Conservation (phyloP, 768 basidiomycete species). For the Suillus decipiens region DNA sequence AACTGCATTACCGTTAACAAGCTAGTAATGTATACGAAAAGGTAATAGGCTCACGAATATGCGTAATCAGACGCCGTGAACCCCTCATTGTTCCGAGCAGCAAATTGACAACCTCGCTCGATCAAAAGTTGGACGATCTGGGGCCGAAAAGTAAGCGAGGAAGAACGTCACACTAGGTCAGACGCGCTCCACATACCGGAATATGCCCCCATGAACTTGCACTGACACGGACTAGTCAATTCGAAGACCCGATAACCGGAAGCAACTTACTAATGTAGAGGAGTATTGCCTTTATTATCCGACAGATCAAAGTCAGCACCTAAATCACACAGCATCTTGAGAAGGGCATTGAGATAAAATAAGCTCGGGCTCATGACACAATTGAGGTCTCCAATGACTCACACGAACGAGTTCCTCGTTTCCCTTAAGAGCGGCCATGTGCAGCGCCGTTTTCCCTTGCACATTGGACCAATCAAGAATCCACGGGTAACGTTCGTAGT, state of each 20-base stretch:
- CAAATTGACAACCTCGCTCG: slow-evolving; percentile 83
- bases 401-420: slow-evolving; percentile 89
- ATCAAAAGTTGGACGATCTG: slow-evolving; percentile 85
- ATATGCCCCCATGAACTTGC: slow-evolving; percentile 89
- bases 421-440: slow-evolving; percentile 85
- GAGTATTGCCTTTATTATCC: slow-evolving; percentile 90
- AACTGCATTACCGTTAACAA: slow-evolving; percentile 42
- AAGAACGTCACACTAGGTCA: slow-evolving; percentile 8
- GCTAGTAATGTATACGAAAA: not conserved
- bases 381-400: slow-evolving; percentile 32
- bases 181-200: slow-evolving; percentile 49
- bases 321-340: slow-evolving; percentile 86
- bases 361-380: slow-evolving; percentile 11
- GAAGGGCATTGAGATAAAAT: slow-evolving; percentile 19
- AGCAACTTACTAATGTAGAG: slow-evolving; percentile 82
- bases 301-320: slow-evolving; percentile 89
- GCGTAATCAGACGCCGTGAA: slow-evolving; percentile 94
- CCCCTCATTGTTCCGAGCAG: slow-evolving; percentile 84
- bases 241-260: slow-evolving; percentile 9
- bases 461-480: slow-evolving; percentile 92
- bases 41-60: slow-evolving; percentile 41
- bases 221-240: slow-evolving; percentile 39
- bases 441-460: slow-evolving; percentile 88
- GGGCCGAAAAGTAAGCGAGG: slow-evolving; percentile 16
- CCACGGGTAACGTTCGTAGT: slow-evolving; percentile 84